phyloP scores from a whole-genome alignment of 2,329 filamentous ascomycete species.

The Cordyceps cicadae region DNA sequence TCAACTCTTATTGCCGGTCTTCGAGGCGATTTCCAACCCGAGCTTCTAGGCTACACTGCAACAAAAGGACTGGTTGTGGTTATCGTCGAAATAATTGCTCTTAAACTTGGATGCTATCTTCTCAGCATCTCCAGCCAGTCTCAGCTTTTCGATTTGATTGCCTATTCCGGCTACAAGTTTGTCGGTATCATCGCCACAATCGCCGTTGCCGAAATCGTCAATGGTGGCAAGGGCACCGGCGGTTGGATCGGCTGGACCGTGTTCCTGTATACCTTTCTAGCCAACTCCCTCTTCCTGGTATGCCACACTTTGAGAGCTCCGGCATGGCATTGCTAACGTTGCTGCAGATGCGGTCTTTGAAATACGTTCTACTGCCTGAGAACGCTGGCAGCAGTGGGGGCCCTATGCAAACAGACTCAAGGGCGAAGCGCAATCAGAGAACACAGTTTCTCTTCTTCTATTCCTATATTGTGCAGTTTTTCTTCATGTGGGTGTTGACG shows the following conservation, averaged over 20 bases:
- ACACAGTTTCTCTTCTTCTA: constrained; percentile 93
- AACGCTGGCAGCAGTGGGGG: constrained; percentile 57
- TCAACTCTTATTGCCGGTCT: constrained; percentile 86
- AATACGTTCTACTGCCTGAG: constrained; percentile 91
- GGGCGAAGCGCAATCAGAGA: constrained; percentile 76
- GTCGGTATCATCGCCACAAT: constrained; percentile 92
- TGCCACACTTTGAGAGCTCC: constrained; percentile 22
- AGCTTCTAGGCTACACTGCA: constrained; percentile 83
- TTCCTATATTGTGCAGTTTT: constrained; percentile 85
- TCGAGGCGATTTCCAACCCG: constrained; percentile 85
- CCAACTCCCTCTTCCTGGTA: constrained; percentile 93
- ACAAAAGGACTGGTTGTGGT: constrained; percentile 77
- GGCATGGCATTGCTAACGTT: neutral
- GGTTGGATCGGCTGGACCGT: constrained; percentile 83
- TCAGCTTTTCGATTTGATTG: constrained; percentile 86
- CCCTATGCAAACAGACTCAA: constrained; percentile 62
- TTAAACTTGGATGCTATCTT: constrained; percentile 90
- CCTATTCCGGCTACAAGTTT: constrained; percentile 98
- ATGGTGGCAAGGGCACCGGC: constrained; percentile 70
- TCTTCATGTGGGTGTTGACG: constrained; percentile 80
- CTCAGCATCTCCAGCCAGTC: constrained; percentile 89
- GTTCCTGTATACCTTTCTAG: constrained; percentile 85
- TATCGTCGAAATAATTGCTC: constrained; percentile 74
- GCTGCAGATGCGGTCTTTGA: constrained; percentile 74
- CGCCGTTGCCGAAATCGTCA: constrained; percentile 67